Evolutionary conservation across 108 stramenopile species (phyloP).

Genomic region (Cyclotella baltica): DNA sequence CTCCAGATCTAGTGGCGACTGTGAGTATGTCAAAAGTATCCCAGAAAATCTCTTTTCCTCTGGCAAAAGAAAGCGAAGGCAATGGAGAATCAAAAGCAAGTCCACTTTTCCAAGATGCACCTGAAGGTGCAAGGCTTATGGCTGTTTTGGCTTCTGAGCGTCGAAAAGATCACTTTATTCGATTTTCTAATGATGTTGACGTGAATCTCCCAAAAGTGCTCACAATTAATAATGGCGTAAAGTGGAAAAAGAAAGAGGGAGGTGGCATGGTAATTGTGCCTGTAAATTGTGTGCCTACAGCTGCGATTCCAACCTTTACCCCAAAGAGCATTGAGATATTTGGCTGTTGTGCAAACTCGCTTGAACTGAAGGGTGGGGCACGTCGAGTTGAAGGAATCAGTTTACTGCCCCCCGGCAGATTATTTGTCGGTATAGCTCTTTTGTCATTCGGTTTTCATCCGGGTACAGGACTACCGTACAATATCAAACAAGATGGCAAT

Average conservation of each 20-base stretch:
- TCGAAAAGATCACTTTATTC: slow-evolving; percentile 53
- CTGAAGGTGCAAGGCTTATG: slow-evolving; percentile 79
- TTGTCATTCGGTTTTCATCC: slow-evolving; percentile 66
- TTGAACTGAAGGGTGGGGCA: slow-evolving; percentile 70
- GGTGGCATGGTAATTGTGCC: slow-evolving; percentile 44
- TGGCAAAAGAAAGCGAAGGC: background rate
- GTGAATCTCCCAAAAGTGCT: slow-evolving; percentile 28
- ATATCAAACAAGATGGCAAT: slow-evolving; percentile 16
- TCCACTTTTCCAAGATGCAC: slow-evolving; percentile 65
- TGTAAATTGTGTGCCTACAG: slow-evolving; percentile 48
- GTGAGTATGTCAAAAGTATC: background rate
- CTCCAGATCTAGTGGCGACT: slow-evolving; percentile 19
- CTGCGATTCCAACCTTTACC: slow-evolving; percentile 27
- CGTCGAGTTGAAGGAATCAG: slow-evolving; percentile 69
- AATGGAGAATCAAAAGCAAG: background rate
- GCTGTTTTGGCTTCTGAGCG: slow-evolving; percentile 72
- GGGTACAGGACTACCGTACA: slow-evolving; percentile 2
- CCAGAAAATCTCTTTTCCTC: slow-evolving; percentile 26
- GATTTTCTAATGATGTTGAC: slow-evolving; percentile 39
- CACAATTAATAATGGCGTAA: slow-evolving; percentile 33
- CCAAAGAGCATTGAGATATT: slow-evolving; percentile 29
- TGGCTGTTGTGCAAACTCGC: slow-evolving; percentile 65
- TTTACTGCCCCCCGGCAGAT: slow-evolving; percentile 65
- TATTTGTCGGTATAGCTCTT: slow-evolving; percentile 63
- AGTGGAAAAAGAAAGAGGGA: slow-evolving; percentile 39